Percentiles rank a stretch among this genome's conserved stretches.
Conservation (phyloP, 345 rosid species). For the Garcia nutans region DNA sequence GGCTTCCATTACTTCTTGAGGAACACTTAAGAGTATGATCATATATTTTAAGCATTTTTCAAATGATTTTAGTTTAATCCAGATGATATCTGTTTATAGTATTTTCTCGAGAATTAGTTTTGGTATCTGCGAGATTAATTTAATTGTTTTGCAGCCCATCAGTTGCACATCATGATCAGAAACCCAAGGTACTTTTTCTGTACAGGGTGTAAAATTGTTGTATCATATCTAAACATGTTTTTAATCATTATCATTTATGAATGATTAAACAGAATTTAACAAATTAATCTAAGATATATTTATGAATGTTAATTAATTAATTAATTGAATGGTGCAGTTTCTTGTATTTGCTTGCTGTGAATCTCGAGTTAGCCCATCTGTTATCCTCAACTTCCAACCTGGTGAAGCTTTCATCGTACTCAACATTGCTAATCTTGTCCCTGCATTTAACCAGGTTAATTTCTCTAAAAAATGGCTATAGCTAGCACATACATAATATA, state of each 20-base stretch:
- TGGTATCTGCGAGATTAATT: neutral
- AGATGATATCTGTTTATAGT: too few species aligned
- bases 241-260: too few species aligned
- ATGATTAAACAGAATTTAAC: too few species aligned
- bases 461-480: too few species aligned
- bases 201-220: neutral
- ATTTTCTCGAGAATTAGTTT: too few species aligned
- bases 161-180: conserved; percentile 16
- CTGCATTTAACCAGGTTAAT: conserved; percentile 47
- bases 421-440: conserved; percentile 55
- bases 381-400: conserved; percentile 46
- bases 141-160: neutral
- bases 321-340: neutral
- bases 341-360: conserved; percentile 49
- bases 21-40: conserved; percentile 21
- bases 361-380: conserved; percentile 54
- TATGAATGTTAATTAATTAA: neutral
- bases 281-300: neutral
- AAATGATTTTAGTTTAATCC: neutral
- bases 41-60: neutral
- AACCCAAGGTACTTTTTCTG: conserved; percentile 21
- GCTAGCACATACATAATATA: neutral
- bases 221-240: neutral
- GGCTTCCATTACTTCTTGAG: conserved; percentile 26
- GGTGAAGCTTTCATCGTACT: conserved; percentile 55